Conservation (phyloP, 148 eudicot species). For the Vaccinium macrocarpon region DNA sequence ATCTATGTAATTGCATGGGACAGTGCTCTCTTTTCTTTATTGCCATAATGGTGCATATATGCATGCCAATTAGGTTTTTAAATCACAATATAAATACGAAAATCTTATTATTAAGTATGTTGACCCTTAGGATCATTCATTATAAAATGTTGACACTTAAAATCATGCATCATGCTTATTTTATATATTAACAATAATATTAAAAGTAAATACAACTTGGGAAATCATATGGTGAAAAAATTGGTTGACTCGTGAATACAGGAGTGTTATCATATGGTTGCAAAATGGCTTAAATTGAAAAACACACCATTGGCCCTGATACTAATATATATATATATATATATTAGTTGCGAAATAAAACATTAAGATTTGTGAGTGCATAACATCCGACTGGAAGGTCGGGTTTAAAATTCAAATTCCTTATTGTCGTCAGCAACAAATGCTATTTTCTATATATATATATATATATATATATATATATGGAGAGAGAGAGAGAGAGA, state of each 20-base stretch:
- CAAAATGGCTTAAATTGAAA: background rate
- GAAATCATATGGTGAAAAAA: background rate
- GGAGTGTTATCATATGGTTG: background rate
- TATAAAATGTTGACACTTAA: no score
- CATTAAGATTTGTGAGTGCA: background rate
- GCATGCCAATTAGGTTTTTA: background rate
- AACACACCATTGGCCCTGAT: background rate
- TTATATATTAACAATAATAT: background rate
- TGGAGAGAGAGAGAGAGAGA: no score
- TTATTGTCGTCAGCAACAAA: background rate
- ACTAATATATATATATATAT: background rate
- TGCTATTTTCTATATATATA: no score
- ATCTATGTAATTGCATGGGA: background rate
- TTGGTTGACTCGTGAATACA: background rate
- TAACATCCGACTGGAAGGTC: background rate
- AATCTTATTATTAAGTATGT: background rate
- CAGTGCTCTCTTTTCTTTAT: background rate
- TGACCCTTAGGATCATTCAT: background rate
- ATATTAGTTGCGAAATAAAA: background rate
- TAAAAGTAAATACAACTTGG: background rate
- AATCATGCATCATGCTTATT: background rate
- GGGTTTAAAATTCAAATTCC: background rate
- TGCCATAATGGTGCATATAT: background rate
- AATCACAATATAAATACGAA: background rate
- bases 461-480: no score